phyloP scores from a whole-genome alignment of 257 asterid genomes.

The Ehretia macrophylla region DNA sequence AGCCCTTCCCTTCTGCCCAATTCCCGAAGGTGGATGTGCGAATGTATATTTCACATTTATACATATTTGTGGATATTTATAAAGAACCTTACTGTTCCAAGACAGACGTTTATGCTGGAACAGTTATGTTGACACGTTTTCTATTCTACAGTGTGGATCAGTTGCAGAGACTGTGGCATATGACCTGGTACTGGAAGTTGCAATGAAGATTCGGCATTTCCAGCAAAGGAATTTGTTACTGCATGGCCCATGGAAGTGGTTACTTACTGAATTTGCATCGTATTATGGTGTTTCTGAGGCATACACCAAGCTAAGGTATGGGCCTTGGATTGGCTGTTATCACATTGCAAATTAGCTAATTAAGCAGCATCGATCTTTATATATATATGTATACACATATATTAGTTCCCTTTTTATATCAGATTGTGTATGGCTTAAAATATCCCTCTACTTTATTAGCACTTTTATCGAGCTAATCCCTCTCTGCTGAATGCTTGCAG shows the following conservation, averaged over 20 bases:
- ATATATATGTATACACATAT: not conserved
- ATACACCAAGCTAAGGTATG: constrained; percentile 46
- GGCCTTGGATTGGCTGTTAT: constrained; percentile 1
- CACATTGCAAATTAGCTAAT: constrained; percentile 7
- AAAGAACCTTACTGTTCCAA: too few relatives aligned
- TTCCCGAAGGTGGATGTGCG: too few relatives aligned
- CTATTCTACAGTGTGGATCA: constrained; percentile 39
- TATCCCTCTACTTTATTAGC: too few relatives aligned
- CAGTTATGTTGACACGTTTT: constrained; percentile 11
- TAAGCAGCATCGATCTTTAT: not conserved
- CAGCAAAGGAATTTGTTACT: constrained; percentile 42
- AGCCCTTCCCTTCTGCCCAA: too few relatives aligned
- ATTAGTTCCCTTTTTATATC: not conserved
- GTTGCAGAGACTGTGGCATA: constrained; percentile 57
- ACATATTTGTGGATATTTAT: too few relatives aligned
- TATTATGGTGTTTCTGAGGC: constrained; percentile 53
- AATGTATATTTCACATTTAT: too few relatives aligned
- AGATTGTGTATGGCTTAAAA: not conserved
- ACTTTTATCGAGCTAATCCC: not conserved
- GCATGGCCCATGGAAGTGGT: constrained; percentile 55
- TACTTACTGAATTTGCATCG: constrained; percentile 42
- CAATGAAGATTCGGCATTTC: constrained; percentile 42
- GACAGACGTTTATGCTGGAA: not conserved
- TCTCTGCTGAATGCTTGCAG: constrained; percentile 22
- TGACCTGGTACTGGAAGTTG: constrained; percentile 49